Percentiles rank a stretch among this genome's conserved stretches.
These are phyloP conservation scores for Cryptosporidium bovis DNA, from an alignment of 169 alveolate species.

Conservation along the genomic window DNA sequence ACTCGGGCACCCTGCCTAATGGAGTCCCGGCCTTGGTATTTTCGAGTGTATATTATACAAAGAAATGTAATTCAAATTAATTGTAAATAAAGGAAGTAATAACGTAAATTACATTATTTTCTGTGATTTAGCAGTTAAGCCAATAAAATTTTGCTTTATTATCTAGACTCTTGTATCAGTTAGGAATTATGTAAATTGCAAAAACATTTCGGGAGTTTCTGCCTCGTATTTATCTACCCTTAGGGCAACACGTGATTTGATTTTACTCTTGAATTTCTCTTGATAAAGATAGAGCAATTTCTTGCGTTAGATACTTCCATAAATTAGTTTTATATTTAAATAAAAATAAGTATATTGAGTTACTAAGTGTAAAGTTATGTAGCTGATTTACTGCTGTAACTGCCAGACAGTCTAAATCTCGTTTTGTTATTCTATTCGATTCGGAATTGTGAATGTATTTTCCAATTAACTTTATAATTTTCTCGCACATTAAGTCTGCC, in stretches of 20 bases:
- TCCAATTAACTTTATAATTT: not conserved
- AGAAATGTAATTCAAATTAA: not conserved
- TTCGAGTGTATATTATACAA: not conserved
- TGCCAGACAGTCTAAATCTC: constrained; percentile 47
- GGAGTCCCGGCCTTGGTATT: not conserved
- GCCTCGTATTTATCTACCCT: too few species aligned
- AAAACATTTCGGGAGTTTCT: too few species aligned
- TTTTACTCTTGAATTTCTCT: not conserved
- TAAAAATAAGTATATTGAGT: constrained; percentile 34
- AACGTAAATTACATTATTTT: too few species aligned
- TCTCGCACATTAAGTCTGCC: constrained; percentile 23
- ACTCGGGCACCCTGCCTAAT: constrained; percentile 77
- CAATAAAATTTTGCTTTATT: not conserved
- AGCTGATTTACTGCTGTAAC: constrained; percentile 25
- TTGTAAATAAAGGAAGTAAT: too few species aligned
- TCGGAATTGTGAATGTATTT: constrained; percentile 1
- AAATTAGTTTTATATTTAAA: constrained; percentile 25
- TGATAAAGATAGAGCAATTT: constrained; percentile 4
- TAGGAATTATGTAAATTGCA: too few species aligned
- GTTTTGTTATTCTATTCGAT: not conserved
- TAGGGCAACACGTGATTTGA: too few species aligned
- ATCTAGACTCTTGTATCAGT: too few species aligned
- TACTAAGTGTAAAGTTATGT: constrained; percentile 21
- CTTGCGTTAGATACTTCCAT: constrained; percentile 47
- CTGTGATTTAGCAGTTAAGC: not conserved